Base-by-base conservation (phyloP, 1,139 yeast genomes). In the Sugiyamaella neomexicana region DNA sequence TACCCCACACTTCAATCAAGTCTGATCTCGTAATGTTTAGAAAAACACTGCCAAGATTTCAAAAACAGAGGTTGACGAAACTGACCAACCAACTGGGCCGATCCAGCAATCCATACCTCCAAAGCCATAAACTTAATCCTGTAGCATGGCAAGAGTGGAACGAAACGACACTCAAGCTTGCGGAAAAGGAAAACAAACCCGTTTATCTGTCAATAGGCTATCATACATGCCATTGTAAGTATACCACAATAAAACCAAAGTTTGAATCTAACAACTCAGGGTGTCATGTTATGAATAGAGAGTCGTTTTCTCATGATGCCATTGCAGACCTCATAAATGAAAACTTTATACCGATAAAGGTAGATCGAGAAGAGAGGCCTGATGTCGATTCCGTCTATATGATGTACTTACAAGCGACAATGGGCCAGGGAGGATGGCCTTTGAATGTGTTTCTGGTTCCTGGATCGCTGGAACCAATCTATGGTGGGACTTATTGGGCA, bases 341-440 rank as follows among this genome's bases (percentile, higher is more conserved):
- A 20, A 52, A 63, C 53, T 73, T 70, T 55, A 61, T 72, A 15
- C 74, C 75, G 4, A 63, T 73, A 55, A 71, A 70, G 50, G 66
- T 73, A 47, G 75, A 73, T 55, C 65, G 72, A 15, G 75, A 72
- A 49, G 73, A 71, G 49, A 67, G 73, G 9, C 75, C 75, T 5
- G 76, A 71, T 55, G 61, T 73, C 27, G 76, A 72, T 53, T 61
- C 70, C 8, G 68, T 72, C 8, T 72, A 73, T 57, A 69, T 69
- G 69, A 66, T 69, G 68, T 73, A 69, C 55, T 60, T 72, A 39
- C 75, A 72, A 57, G 73, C 70, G 7, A 66, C 71, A 2, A 60
- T 61, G 13, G 75, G 75, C n/a, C 65, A 64, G 2, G 74, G 75
- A 12, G 76, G 76, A n/a, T 73, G 76, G 76, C 76, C 76, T 1